Evolutionary conservation across 495 filamentous ascomycete genomes (phyloP), one percentile per base, ranked within the genome.

Genomic region (Usnea hakonensis): DNA sequence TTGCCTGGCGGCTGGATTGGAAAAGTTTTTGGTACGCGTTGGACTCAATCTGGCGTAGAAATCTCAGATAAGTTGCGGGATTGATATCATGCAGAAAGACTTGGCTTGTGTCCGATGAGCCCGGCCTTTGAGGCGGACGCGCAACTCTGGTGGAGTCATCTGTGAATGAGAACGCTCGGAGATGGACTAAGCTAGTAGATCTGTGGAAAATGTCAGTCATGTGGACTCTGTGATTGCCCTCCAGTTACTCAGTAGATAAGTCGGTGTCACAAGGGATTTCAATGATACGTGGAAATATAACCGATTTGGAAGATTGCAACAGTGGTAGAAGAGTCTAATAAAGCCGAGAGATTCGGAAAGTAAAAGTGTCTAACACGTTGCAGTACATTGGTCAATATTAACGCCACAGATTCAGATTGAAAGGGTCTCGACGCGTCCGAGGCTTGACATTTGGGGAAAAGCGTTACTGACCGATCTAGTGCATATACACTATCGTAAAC

Each of bases 401-500:
- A 32, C 3, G 23, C 41, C n/a, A 44, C 19, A 23, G 11, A 44
- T 1, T 23, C n/a, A n/a, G n/a, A n/a, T n/a, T n/a, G n/a, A n/a
- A n/a, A n/a, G n/a, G n/a, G n/a, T n/a, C n/a, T n/a, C n/a, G n/a
- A n/a, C n/a, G n/a, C n/a, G n/a, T n/a, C n/a, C n/a, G n/a, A n/a
- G n/a, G n/a, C n/a, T n/a, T n/a, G n/a, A n/a, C 13, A 48, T 58
- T 62, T 33, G 16, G 28, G 36, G 57, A 17, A 33, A 13, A 44
- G 53, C 19, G 10, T 35, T 44, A 69, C 79, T 59, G 71, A 92
- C 90, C 91, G 83, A 70, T 97, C 93, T 13, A 96, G 72, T 40
- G 87, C 83, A 69, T 95, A 96, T 16, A 93, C 84, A 68, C 89
- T 92, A 70, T 91, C 88, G 67, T 92, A 96, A 2, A 91, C 85